Percentiles rank a stretch among this genome's conserved stretches.
phyloP scores from a whole-genome alignment of 2,329 filamentous ascomycete species.

The Botrytis paeoniae region DNA sequence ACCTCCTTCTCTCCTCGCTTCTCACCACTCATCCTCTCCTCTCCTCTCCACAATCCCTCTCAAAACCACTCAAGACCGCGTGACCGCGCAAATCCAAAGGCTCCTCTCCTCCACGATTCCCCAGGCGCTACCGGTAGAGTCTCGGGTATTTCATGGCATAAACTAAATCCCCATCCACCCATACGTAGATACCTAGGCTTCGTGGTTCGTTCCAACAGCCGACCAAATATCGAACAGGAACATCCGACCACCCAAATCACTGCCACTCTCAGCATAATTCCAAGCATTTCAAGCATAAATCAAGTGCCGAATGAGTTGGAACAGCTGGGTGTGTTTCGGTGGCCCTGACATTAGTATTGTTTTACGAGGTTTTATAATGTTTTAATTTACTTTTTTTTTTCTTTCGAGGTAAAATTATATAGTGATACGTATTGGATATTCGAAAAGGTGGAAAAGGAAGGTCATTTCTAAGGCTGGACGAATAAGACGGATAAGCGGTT shows the following conservation, averaged over 20 bases:
- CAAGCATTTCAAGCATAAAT: background rate
- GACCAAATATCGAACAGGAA: background rate
- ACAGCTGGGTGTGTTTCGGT: background rate
- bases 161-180: background rate
- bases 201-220: background rate
- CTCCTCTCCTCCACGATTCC: background rate
- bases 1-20: background rate
- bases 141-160: background rate
- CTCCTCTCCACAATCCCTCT: background rate
- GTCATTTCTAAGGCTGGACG: too few relatives aligned
- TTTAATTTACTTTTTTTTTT: background rate
- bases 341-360: slow-evolving; percentile 8
- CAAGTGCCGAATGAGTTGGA: background rate
- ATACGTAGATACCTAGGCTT: background rate
- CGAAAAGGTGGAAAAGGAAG: background rate
- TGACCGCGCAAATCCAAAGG: background rate
- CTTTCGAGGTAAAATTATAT: background rate
- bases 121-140: background rate
- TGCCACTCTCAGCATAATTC: background rate
- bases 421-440: background rate
- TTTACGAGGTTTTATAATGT: background rate
- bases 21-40: background rate
- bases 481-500: background rate
- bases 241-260: background rate
- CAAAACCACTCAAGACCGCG: too few relatives aligned